Conservation (phyloP, 495 filamentous ascomycete genomes). For the Chaetomium tenue region DNA sequence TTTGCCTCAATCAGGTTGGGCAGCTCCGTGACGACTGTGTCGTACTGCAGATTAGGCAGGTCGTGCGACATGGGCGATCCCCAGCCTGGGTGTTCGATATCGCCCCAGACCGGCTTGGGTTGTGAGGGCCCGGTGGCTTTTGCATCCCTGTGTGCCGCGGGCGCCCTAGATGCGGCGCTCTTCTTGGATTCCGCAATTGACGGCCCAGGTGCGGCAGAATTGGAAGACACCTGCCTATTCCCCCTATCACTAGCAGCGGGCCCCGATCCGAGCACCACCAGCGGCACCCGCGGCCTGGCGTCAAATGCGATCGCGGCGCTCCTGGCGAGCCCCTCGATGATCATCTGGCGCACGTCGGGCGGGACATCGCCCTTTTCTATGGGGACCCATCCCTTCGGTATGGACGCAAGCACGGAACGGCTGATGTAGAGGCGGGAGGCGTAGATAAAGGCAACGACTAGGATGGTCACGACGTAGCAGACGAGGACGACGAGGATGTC, state of each 20-base stretch:
- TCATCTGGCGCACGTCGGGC: constrained; percentile 68
- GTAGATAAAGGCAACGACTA: constrained; percentile 75
- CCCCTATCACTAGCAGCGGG: constrained; percentile 5
- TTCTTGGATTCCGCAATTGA: constrained; percentile 32
- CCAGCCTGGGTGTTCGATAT: constrained; percentile 86
- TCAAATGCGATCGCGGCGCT: constrained; percentile 83
- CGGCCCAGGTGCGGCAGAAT: constrained; percentile 5
- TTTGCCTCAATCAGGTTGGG: constrained; percentile 92
- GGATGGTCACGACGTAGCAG: constrained; percentile 70
- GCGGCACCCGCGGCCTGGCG: constrained; percentile 61
- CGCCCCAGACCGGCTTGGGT: constrained; percentile 62
- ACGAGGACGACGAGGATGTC: constrained; percentile 84
- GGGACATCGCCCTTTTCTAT: constrained; percentile 75
- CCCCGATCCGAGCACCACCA: constrained; percentile 25
- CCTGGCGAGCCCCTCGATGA: constrained; percentile 64
- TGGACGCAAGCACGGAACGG: constrained; percentile 69
- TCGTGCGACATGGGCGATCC: constrained; percentile 71
- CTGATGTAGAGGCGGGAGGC: constrained; percentile 85
- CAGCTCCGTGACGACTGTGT: constrained; percentile 77
- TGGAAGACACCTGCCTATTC: constrained; percentile 1
- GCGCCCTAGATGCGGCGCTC: constrained; percentile 12
- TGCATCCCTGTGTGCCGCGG: constrained; percentile 11
- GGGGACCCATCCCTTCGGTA: constrained; percentile 81
- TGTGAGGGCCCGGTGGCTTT: constrained; percentile 29
- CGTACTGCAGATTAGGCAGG: constrained; percentile 75